phyloP scores from a whole-genome alignment of 2,329 filamentous ascomycete genomes.

The Lachnellula subtilissima region DNA sequence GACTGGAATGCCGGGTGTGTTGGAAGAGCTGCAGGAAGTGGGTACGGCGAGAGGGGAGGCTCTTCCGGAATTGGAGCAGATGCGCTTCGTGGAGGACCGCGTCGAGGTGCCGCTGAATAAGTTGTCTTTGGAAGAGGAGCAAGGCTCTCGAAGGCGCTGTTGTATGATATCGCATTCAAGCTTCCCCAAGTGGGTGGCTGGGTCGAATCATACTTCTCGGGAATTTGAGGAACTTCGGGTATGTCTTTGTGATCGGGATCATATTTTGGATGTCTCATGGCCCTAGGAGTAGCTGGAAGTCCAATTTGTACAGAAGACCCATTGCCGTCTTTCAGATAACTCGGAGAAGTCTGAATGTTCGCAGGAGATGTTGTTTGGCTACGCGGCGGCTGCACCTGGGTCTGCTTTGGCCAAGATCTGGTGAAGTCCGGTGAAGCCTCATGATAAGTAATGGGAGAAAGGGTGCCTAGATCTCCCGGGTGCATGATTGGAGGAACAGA shows the following conservation, averaged over 20 bases:
- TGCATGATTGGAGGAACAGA: constrained; percentile 76
- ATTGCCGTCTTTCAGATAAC: constrained; percentile 41
- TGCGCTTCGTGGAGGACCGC: constrained; percentile 52
- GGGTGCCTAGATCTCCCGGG: constrained; percentile 50
- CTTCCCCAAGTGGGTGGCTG: constrained; percentile 21
- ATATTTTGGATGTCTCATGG: constrained; percentile 77
- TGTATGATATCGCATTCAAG: constrained; percentile 23
- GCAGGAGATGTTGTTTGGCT: constrained; percentile 56
- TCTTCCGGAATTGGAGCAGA: constrained; percentile 54
- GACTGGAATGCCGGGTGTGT: constrained; percentile 41
- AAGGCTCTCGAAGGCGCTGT: constrained; percentile 26
- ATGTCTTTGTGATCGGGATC: constrained; percentile 51
- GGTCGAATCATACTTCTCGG: constrained; percentile 37
- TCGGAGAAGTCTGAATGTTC: constrained; percentile 20
- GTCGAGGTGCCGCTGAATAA: constrained; percentile 41
- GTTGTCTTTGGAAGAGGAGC: constrained; percentile 31
- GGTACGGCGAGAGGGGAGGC: constrained; percentile 29
- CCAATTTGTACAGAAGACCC: constrained; percentile 56
- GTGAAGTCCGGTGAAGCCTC: constrained; percentile 22
- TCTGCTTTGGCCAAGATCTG: constrained; percentile 34
- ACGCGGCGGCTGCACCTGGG: constrained; percentile 40
- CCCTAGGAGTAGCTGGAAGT: constrained; percentile 84
- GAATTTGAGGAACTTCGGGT: constrained; percentile 53
- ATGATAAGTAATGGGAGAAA: constrained; percentile 28
- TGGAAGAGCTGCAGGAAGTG: constrained; percentile 31